Conservation (phyloP, 208 protist genomes). For the Trypanosoma platydactyli region DNA sequence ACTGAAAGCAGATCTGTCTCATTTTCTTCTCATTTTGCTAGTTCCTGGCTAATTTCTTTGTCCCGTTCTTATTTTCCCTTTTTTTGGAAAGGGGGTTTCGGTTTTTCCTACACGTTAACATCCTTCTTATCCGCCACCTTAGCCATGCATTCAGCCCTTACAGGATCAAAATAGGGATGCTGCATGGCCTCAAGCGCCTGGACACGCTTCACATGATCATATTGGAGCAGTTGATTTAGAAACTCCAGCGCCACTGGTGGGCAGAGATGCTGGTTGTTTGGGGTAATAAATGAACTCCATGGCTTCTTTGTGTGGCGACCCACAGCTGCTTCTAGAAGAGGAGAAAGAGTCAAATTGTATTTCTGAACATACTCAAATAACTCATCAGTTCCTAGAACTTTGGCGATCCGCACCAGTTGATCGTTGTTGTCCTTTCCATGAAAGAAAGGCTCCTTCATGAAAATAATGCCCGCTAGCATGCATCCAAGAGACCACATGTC, state of each 20-base stretch:
- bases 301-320: constrained; percentile 88
- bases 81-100: neutral
- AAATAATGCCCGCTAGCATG: constrained; percentile 99
- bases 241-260: constrained; percentile 98
- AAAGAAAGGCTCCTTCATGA: constrained; percentile 99
- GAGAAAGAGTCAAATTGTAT: constrained; percentile 95
- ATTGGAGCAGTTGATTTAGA: constrained; percentile 97
- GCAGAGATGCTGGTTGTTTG: constrained; percentile 96
- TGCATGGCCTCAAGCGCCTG: constrained; percentile 98
- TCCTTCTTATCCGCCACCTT: constrained; percentile 12
- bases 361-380: constrained; percentile 96
- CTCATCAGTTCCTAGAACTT: constrained; percentile 97
- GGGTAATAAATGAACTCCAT: constrained; percentile 93
- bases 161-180: constrained; percentile 98
- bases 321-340: constrained; percentile 90
- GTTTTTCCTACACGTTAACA: neutral
- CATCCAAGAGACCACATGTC: constrained; percentile 99
- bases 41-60: constrained; percentile 1
- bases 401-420: constrained; percentile 97
- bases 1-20: neutral
- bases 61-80: neutral
- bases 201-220: constrained; percentile 96
- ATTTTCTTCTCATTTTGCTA: constrained; percentile 2
- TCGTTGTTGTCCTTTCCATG: constrained; percentile 99
- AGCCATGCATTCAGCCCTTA: constrained; percentile 53